Evolutionary conservation across 495 filamentous ascomycete genomes (phyloP).

Genomic region (Annulohypoxylon moriforme): DNA sequence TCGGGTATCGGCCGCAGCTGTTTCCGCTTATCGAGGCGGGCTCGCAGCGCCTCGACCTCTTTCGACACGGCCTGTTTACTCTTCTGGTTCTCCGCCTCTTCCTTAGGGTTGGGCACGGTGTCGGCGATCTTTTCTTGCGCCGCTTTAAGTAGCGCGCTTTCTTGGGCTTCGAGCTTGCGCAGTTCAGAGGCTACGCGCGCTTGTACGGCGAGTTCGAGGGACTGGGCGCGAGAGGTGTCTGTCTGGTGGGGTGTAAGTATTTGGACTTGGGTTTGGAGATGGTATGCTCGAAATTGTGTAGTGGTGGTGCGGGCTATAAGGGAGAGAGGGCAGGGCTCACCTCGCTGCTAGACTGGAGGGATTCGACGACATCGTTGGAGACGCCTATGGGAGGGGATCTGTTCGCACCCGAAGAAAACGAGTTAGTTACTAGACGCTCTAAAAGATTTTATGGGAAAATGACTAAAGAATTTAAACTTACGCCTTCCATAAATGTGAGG

Average conservation of each 20-base stretch:
- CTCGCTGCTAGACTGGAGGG: constrained; percentile 85
- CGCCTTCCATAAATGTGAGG: constrained; percentile 62
- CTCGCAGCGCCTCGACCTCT: constrained; percentile 79
- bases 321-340: constrained; percentile 59
- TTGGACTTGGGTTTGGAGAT: constrained; percentile 11
- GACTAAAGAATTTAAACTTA: constrained; percentile 44
- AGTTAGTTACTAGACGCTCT: constrained; percentile 17
- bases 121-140: constrained; percentile 72
- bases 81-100: constrained; percentile 29
- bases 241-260: constrained; percentile 63
- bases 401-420: constrained; percentile 21
- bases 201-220: constrained; percentile 89
- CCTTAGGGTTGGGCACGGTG: constrained; percentile 47
- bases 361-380: constrained; percentile 83
- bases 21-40: constrained; percentile 78
- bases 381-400: constrained; percentile 88
- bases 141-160: constrained; percentile 67
- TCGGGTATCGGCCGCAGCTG: constrained; percentile 72
- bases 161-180: constrained; percentile 71
- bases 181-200: constrained; percentile 87
- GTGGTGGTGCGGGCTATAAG: neutral
- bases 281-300: neutral
- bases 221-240: constrained; percentile 84
- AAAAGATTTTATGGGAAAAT: neutral
- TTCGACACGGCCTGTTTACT: constrained; percentile 59